A percentile compares a stretch with the other conserved stretches of the same genome.
Conservation (phyloP, 208 protist genomes). For the Leishmania martiniquensis region DNA sequence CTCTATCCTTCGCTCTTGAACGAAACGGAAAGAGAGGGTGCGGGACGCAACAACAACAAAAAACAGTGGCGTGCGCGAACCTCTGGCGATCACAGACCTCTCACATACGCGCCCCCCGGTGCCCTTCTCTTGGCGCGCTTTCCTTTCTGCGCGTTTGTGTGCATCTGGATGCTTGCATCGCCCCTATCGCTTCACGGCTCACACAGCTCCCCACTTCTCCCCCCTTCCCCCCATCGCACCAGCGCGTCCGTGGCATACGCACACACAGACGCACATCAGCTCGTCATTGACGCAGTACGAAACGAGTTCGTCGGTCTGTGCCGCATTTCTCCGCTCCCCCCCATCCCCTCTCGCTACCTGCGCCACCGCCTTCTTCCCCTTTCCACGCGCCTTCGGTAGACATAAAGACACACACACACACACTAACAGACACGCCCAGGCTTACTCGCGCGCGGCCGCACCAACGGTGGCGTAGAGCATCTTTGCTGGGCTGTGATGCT, state of each 20-base stretch:
- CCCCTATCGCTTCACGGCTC: neutral
- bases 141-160: neutral
- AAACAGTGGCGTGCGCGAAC: neutral
- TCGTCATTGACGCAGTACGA: neutral
- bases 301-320: neutral
- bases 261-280: neutral
- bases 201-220: neutral
- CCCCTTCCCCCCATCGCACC: neutral
- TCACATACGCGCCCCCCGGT: too few species aligned
- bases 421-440: neutral
- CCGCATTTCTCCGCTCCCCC: neutral
- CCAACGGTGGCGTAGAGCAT: neutral
- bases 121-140: neutral
- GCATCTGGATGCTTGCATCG: neutral
- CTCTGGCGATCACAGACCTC: neutral
- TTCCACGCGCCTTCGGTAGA: neutral
- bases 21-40: too few species aligned
- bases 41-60: too few species aligned
- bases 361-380: neutral
- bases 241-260: neutral
- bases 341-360: neutral
- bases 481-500: slow-evolving; percentile 34
- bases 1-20: too few species aligned
- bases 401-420: neutral
- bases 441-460: neutral